Evolutionary conservation across 2,329 filamentous ascomycete genomes (phyloP), one percentile per base, ranked within the genome.

Genomic region (Neonectria hederae): DNA sequence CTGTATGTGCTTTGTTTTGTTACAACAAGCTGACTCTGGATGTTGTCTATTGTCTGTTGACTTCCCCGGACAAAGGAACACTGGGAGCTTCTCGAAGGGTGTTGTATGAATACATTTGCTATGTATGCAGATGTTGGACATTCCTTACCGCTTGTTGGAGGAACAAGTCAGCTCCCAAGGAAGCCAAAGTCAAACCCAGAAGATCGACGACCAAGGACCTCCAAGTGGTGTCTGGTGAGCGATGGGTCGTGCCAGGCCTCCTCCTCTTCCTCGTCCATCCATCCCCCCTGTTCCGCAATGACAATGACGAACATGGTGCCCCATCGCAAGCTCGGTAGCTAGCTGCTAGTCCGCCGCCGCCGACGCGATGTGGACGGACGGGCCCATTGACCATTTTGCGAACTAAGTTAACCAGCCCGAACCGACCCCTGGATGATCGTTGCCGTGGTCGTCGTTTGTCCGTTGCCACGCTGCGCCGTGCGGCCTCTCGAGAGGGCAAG

Each of bases 321-420:
- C 70, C 67, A 72, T 68, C 62, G 58, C 63, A 73, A 67, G 68
- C 65, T 73, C 71, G 71, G 71, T 73, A 73, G 71, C 71, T 73
- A 69, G 57, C 66, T 65, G 62, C 59, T 73, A 73, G 71, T 43
- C 63, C 35, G 60, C 59, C 45, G 46, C 58, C 59, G 63, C 38
- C 38, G 38, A 63, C 62, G 53, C 69, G 65, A 70, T 67, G 69
- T 72, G 67, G 69, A 72, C 63, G 65, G 67, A 70, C 63, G 30
- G 30, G 30, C 30, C 30, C 30, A 32, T 32, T 11, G 30, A 13
- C 30, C 30, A 32, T 32, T 11, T 32, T 32, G 30, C 10, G 30
- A 32, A 32, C 35, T 35, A 14, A 14, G 5, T 14, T 4, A 58
- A 59, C 30, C 54, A 54, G 46, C 57, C 51, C 57, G 56, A 55